Conservation (phyloP, 73 alveolate genomes). For the Halteria grandinella region DNA sequence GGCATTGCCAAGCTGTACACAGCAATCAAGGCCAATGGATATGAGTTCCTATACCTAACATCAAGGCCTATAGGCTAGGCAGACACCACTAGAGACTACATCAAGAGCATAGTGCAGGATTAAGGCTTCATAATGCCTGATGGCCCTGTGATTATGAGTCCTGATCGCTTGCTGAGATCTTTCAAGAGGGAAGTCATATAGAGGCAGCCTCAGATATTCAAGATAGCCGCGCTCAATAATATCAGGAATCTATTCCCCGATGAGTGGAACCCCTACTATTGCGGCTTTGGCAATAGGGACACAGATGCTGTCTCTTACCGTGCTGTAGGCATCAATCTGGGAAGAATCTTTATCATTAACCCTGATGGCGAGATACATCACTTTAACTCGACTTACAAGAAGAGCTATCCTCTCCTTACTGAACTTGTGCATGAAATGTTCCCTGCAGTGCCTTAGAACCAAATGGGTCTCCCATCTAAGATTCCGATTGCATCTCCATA, state of each 20-base stretch:
- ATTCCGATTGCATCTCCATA: too few species aligned
- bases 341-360: conserved; percentile 88
- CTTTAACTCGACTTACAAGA: conserved; percentile 34
- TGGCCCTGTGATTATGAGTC: conserved; percentile 97
- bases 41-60: conserved; percentile 92
- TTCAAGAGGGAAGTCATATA: conserved; percentile 94
- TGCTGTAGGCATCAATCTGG: conserved; percentile 82
- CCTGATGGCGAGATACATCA: conserved; percentile 65
- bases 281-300: conserved; percentile 98
- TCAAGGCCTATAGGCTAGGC: conserved; percentile 97
- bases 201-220: conserved; percentile 86
- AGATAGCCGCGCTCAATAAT: conserved; percentile 89
- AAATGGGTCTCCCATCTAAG: too few species aligned
- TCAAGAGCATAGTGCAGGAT: conserved; percentile 66
- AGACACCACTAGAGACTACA: conserved; percentile 78
- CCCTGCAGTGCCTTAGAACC: too few species aligned
- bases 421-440: conserved; percentile 64
- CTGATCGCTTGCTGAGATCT: conserved; percentile 91
- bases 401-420: conserved; percentile 54
- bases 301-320: conserved; percentile 98
- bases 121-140: conserved; percentile 74
- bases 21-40: conserved; percentile 82
- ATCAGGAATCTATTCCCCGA: conserved; percentile 84
- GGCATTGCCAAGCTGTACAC: conserved; percentile 87
- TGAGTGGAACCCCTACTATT: conserved; percentile 87